Conservation (phyloP, 2,329 filamentous ascomycete species). For the Bipolaris victoriae region DNA sequence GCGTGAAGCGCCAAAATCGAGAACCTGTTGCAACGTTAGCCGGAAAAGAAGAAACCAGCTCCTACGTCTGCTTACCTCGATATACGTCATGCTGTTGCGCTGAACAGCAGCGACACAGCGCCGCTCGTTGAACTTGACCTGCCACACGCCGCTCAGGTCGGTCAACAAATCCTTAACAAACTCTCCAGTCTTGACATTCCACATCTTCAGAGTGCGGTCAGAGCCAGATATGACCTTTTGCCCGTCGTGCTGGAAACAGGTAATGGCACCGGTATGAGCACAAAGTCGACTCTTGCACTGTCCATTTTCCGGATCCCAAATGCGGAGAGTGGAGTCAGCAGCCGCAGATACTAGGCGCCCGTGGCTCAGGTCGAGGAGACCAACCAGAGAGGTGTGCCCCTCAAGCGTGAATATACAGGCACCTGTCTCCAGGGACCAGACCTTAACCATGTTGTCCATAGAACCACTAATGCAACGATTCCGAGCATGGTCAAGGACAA, state of each 20-base stretch:
- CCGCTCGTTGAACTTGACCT: constrained; percentile 95
- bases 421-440: constrained; percentile 92
- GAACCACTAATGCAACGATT: constrained; percentile 97
- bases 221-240: constrained; percentile 97
- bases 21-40: constrained; percentile 67
- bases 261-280: constrained; percentile 96
- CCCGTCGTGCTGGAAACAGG: constrained; percentile 96
- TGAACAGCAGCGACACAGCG: constrained; percentile 96
- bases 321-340: constrained; percentile 90
- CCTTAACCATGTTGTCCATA: constrained; percentile 98
- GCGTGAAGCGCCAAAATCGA: constrained; percentile 93
- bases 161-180: constrained; percentile 92
- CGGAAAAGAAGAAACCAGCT: too few relatives aligned
- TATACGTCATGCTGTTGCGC: constrained; percentile 88
- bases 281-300: constrained; percentile 88
- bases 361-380: constrained; percentile 85
- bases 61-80: constrained; percentile 67
- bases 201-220: constrained; percentile 97
- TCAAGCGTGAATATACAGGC: constrained; percentile 86
- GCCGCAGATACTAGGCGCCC: constrained; percentile 93
- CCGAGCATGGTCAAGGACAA: constrained; percentile 88
- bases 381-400: constrained; percentile 90
- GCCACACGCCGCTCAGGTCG: constrained; percentile 96
- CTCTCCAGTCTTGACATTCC: constrained; percentile 91
- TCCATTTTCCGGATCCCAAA: constrained; percentile 95